These are phyloP conservation scores for Bretschneidera sinensis DNA, from an alignment of 345 rosid species.

Conservation along the genomic window DNA sequence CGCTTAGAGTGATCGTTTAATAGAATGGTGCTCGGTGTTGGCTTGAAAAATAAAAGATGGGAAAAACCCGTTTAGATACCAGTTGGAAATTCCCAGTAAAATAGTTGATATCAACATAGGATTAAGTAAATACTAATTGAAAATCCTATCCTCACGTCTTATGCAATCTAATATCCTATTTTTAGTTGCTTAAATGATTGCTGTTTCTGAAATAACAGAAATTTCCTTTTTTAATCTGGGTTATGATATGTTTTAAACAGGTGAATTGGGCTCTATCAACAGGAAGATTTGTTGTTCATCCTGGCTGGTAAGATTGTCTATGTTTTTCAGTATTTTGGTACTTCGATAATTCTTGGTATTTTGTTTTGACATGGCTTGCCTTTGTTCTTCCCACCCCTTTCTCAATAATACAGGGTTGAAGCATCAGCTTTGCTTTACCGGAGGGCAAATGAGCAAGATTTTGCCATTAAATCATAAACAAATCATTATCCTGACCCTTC, in stretches of 20 bases:
- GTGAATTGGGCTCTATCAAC: conserved; percentile 86
- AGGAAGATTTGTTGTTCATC: conserved; percentile 86
- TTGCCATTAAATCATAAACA: conserved; percentile 68
- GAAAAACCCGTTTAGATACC: too few relatives aligned
- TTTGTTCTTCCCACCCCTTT: not conserved
- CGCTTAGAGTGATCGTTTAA: too few relatives aligned
- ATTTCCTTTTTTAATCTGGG: too few relatives aligned
- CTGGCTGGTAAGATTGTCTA: conserved; percentile 74
- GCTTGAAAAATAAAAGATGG: too few relatives aligned
- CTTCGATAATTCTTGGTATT: not conserved
- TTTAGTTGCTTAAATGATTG: too few relatives aligned
- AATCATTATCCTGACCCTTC: conserved; percentile 15
- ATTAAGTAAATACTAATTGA: too few relatives aligned
- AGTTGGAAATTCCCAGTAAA: too few relatives aligned
- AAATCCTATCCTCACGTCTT: too few relatives aligned
- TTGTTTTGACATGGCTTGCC: conserved; percentile 13
- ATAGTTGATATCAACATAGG: too few relatives aligned
- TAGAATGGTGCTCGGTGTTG: too few relatives aligned
- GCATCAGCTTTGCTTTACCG: conserved; percentile 95
- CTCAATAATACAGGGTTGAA: conserved; percentile 75
- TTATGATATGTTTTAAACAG: conserved; percentile 31
- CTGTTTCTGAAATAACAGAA: too few relatives aligned
- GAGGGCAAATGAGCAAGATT: conserved; percentile 88
- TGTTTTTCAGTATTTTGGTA: not conserved
- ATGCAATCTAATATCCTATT: too few relatives aligned